Conservation (phyloP, 2,329 filamentous ascomycete genomes). For the Pyrenochaeta sp. region DNA sequence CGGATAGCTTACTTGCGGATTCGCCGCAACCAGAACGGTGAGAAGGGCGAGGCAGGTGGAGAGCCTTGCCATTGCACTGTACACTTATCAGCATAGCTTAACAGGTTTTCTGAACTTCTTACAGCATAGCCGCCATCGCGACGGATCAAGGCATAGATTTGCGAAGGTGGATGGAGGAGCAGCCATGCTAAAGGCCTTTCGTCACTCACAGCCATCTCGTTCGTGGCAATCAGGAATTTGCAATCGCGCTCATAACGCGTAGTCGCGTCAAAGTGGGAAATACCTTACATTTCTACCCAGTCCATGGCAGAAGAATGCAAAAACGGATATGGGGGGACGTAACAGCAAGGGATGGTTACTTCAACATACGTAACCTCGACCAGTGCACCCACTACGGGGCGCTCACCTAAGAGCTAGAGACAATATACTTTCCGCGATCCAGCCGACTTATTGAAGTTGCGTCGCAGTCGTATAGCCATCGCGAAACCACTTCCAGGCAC, state of each 20-base stretch:
- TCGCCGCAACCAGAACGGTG: constrained; percentile 28
- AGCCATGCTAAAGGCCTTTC: constrained; percentile 30
- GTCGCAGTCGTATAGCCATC: neutral
- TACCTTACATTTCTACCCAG: constrained; percentile 33
- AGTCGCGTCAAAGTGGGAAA: constrained; percentile 25
- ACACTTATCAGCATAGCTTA: constrained; percentile 9
- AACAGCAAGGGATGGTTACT: constrained; percentile 45
- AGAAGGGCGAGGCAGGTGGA: constrained; percentile 26
- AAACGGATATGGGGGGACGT: constrained; percentile 22
- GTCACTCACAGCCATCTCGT: constrained; percentile 42
- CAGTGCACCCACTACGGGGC: neutral
- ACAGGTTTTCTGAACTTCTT: constrained; percentile 6
- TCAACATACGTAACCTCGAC: constrained; percentile 20
- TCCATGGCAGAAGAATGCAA: constrained; percentile 39
- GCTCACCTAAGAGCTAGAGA: neutral
- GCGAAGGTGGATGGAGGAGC: constrained; percentile 21
- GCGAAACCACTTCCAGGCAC: neutral
- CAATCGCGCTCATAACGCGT: constrained; percentile 36
- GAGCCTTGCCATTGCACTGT: constrained; percentile 29
- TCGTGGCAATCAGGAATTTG: constrained; percentile 37
- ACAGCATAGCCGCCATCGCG: constrained; percentile 28
- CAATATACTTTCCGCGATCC: neutral
- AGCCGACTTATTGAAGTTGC: neutral
- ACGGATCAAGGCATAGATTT: constrained; percentile 18
- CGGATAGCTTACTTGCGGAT: constrained; percentile 66